Evolutionary conservation across 352 stramenopile genomes (phyloP).

Genomic region (Globisporangium lucens): DNA sequence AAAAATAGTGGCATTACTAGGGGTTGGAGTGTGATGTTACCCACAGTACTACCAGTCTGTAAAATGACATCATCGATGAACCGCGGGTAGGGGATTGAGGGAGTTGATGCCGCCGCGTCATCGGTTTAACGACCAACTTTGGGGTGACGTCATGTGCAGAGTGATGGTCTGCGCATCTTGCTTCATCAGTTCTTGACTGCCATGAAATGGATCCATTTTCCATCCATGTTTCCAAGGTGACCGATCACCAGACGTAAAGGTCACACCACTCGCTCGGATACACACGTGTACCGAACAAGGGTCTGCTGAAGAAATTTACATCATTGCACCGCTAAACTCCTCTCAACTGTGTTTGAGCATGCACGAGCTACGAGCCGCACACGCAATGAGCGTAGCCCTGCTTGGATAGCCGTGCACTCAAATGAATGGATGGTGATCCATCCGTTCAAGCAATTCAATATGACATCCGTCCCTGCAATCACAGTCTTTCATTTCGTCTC

Average conservation of each 20-base stretch:
- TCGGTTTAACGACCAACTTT: not conserved
- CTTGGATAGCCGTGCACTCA: not conserved
- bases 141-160: conserved; percentile 9
- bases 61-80: conserved; percentile 7
- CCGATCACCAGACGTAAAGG: not conserved
- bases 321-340: not conserved
- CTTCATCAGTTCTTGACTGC: not conserved
- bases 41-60: not conserved
- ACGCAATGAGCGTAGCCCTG: no score
- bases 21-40: not conserved
- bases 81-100: not conserved
- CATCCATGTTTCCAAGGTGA: not conserved
- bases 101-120: conserved; percentile 12
- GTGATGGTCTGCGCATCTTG: conserved; percentile 8
- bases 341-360: not conserved
- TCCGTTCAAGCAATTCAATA: not conserved
- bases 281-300: not conserved
- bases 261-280: not conserved
- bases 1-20: not conserved
- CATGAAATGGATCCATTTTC: conserved; percentile 8
- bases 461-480: not conserved
- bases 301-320: not conserved
- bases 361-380: no score
- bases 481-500: not conserved
- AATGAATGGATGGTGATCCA: no score